Evolutionary conservation across 345 rosid genomes (phyloP).

Genomic region (Citrus sp.): DNA sequence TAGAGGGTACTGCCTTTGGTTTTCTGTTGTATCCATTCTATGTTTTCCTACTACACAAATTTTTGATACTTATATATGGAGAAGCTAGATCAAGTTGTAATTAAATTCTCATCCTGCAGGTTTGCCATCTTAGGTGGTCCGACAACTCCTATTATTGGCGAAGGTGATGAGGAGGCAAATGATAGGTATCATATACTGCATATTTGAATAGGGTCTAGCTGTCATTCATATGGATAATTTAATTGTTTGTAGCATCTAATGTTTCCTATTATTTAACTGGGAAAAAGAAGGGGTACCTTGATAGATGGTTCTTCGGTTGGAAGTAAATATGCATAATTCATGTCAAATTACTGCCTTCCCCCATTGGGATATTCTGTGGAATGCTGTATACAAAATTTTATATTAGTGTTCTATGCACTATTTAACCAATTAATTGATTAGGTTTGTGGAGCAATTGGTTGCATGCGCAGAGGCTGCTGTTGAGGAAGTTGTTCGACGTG

Average conservation of each 20-base stretch:
- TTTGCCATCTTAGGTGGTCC: conserved; percentile 97
- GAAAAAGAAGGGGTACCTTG: neutral
- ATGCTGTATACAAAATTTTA: neutral
- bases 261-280: neutral
- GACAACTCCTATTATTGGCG: conserved; percentile 96
- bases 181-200: conserved; percentile 52
- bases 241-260: neutral
- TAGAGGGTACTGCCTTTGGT: conserved; percentile 55
- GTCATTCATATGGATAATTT: neutral
- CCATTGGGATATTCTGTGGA: neutral
- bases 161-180: conserved; percentile 96
- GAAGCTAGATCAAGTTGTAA: conserved; percentile 16
- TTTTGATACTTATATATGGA: conserved; percentile 6
- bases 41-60: conserved; percentile 13
- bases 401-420: neutral
- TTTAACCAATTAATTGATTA: conserved; percentile 24
- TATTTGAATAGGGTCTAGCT: neutral
- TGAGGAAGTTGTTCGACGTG: conserved; percentile 86
- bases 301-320: neutral
- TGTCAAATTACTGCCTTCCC: neutral
- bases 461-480: conserved; percentile 99
- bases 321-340: neutral
- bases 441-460: conserved; percentile 94
- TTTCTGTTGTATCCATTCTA: neutral
- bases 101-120: conserved; percentile 39